Evolutionary conservation across 2,329 filamentous ascomycete genomes (phyloP), one percentile per base, ranked within the genome.

Genomic region (Nemania sp.): DNA sequence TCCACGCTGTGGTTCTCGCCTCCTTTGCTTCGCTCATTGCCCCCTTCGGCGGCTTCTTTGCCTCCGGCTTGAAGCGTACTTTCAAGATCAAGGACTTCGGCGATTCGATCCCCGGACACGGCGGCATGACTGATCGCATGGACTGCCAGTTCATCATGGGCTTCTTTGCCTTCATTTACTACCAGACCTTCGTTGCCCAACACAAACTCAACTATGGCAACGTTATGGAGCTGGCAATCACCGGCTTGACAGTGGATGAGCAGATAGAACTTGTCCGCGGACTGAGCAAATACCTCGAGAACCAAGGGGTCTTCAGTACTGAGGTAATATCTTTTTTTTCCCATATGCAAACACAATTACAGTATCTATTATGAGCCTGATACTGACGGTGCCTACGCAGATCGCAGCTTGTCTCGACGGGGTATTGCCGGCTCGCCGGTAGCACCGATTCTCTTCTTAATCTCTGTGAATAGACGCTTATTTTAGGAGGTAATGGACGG

Each of bases 61-160:
- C 94, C 4, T 97, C 92, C 2, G 94, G 94, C 1, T 82, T 99
- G 53, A 99, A 99, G 82, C 90, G 94, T 24, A 97, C 93, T 3
- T 99, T 99, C 79, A 97, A 99, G 78, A 95, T 99, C 80, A 99
- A 99, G 80, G 94, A 99, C 76, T 99, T 99, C 75, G 94, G 94
- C 63, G 90, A 99, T 73, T 96, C 91, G 1, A 99, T 99, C 64
- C 94, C 94, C 1, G 94, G 94, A 19, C 94, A 99, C 67, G 94
- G 94, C 57, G 94, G 94, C 64, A 97, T 99, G 77, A 99, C 94
- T 14, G 94, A 99, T 71, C 89, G 94, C 58, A 97, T 99, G 93
- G 94, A 99, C 70, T 99, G 94, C 72, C 94, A 99, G 70, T 99
- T 99, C 76, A 97, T 97, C 77, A 99, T 99, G 94, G 94, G 94